Evolutionary conservation across 805 yeast genomes (phyloP).

Genomic region (Sungouiozyma ichnusensis): DNA sequence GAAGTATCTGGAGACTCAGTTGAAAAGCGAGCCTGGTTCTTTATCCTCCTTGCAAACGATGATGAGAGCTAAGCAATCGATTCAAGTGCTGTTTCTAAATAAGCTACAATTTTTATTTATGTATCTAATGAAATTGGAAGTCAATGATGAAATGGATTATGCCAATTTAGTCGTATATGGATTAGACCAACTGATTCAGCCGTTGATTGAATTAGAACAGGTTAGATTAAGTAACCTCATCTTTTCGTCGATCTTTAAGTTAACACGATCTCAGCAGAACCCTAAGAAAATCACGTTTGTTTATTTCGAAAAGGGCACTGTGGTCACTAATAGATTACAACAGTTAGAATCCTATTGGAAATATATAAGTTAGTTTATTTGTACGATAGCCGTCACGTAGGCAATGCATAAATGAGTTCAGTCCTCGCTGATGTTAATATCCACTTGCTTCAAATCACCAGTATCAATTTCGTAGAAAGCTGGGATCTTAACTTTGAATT

Average conservation of each 20-base stretch:
- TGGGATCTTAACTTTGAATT: constrained; percentile 69
- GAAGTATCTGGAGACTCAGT: constrained; percentile 13
- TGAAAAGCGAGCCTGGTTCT: constrained; percentile 7
- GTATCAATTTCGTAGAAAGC: constrained; percentile 69
- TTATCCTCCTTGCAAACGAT: constrained; percentile 13
- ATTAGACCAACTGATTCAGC: constrained; percentile 13
- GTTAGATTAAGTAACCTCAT: constrained; percentile 16
- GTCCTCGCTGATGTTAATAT: constrained; percentile 27
- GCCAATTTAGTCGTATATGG: constrained; percentile 21
- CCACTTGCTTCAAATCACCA: constrained; percentile 24
- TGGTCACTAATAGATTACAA: not conserved
- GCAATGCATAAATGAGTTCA: not conserved
- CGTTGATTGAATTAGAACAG: constrained; percentile 5
- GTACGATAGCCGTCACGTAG: not conserved
- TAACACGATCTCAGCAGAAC: constrained; percentile 11
- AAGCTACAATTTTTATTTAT: constrained; percentile 25
- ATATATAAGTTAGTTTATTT: constrained; percentile 10
- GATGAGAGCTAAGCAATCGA: constrained; percentile 8
- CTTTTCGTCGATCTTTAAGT: constrained; percentile 16
- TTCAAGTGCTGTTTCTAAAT: constrained; percentile 22
- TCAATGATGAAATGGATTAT: constrained; percentile 9
- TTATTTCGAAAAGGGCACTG: constrained; percentile 4
- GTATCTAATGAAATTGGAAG: constrained; percentile 26
- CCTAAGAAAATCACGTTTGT: constrained; percentile 9
- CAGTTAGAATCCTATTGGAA: constrained; percentile 21